phyloP scores from a whole-genome alignment of 495 filamentous ascomycete genomes.

The Neurospora sp. region DNA sequence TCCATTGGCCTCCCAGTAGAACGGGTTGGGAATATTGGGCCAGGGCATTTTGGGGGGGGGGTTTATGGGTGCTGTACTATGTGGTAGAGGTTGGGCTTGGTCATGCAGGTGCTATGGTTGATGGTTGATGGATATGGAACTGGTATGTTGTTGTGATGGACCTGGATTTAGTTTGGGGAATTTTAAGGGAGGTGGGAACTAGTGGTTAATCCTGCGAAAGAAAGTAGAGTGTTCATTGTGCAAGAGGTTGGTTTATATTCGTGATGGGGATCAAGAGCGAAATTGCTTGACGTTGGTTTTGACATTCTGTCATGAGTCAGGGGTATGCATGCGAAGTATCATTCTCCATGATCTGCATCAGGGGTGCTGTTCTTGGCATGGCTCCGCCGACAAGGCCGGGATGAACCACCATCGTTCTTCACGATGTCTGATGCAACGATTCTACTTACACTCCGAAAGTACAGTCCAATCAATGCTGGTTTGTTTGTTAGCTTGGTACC shows the following conservation, averaged over 20 bases:
- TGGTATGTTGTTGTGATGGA: background rate
- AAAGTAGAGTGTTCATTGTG: background rate
- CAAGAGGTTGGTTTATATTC: no score
- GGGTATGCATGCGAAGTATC: background rate
- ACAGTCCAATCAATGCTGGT: no score
- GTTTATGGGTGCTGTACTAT: background rate
- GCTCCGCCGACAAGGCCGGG: background rate
- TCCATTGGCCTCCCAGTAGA: no score
- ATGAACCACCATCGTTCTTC: background rate
- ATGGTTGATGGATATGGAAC: background rate
- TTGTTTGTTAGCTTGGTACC: no score
- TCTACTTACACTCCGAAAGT: background rate
- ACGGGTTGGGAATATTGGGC: no score
- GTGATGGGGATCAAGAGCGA: background rate
- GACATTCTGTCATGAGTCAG: background rate
- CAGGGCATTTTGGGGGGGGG: no score
- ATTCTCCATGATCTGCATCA: background rate
- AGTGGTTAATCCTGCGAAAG: background rate
- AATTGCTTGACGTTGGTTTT: background rate
- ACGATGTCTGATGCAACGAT: background rate
- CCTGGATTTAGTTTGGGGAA: background rate
- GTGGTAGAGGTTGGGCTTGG: background rate
- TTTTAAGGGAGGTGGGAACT: background rate
- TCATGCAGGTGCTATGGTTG: no score
- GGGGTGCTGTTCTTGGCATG: background rate